A percentile compares a stretch with the other conserved stretches of the same genome.
Evolutionary conservation across 768 basidiomycete genomes (phyloP).

Genomic region (Rhizopogon vinicolor): DNA sequence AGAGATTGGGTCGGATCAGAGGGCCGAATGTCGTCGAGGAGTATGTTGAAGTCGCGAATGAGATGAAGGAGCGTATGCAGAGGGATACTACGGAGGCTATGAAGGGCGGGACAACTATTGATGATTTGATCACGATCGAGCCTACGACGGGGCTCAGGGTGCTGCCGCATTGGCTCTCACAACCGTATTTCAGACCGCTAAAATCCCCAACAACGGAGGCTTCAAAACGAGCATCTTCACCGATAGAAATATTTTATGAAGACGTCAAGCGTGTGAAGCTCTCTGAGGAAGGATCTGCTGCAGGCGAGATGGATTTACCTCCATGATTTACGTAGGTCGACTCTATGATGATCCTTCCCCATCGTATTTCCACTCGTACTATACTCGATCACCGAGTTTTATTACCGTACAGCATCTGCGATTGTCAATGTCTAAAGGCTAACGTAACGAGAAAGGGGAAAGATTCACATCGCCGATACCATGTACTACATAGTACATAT

Average conservation of each 20-base stretch:
- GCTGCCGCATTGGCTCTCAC: conserved; percentile 67
- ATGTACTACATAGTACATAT: neutral
- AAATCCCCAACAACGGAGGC: neutral
- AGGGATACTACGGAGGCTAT: conserved; percentile 39
- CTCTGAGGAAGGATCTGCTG: neutral
- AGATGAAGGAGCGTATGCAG: conserved; percentile 58
- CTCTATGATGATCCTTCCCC: neutral
- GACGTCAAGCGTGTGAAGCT: neutral
- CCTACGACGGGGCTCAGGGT: conserved; percentile 43
- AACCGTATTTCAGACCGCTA: conserved; percentile 50
- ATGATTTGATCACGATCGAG: conserved; percentile 39
- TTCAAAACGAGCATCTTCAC: neutral
- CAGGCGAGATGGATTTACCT: neutral
- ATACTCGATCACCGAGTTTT: neutral
- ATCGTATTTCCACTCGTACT: neutral
- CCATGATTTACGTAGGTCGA: neutral
- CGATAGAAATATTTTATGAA: neutral
- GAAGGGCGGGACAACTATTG: conserved; percentile 22
- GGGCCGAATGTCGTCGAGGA: conserved; percentile 17
- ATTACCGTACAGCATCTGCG: neutral
- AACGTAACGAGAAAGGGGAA: neutral
- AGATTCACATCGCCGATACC: neutral
- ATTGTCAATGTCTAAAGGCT: neutral
- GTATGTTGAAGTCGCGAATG: conserved; percentile 51
- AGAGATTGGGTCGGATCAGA: conserved; percentile 55